Evolutionary conservation across 768 basidiomycete species (phyloP).

Genomic region (Lepiota brunneoincarnata): DNA sequence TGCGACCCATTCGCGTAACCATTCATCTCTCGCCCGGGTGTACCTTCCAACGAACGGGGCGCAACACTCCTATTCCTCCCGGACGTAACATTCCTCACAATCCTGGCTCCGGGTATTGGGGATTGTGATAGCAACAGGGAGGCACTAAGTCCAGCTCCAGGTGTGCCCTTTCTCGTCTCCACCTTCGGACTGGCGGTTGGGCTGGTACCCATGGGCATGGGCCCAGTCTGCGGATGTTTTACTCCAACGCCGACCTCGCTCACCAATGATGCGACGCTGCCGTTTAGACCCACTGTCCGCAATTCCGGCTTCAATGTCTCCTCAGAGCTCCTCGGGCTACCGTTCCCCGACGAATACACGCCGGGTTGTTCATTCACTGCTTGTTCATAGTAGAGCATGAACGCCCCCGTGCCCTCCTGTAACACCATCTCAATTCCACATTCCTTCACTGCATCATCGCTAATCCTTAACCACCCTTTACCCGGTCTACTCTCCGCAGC

Average conservation of each 20-base stretch:
- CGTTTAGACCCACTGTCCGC: slow-evolving; percentile 41
- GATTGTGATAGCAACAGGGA: slow-evolving; percentile 7
- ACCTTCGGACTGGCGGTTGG: slow-evolving; percentile 20
- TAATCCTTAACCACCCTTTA: slow-evolving; percentile 83
- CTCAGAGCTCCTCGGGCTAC: slow-evolving; percentile 43
- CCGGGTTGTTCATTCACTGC: slow-evolving; percentile 29
- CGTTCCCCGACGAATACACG: slow-evolving; percentile 19
- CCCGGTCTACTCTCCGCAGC: slow-evolving; percentile 40
- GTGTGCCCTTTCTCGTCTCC: slow-evolving; percentile 18
- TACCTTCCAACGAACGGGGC: not conserved
- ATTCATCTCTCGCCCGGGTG: slow-evolving; percentile 23
- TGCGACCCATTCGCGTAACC: slow-evolving; percentile 1
- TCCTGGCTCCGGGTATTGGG: slow-evolving; percentile 28
- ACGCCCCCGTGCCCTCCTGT: slow-evolving; percentile 69
- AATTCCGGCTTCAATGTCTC: slow-evolving; percentile 62
- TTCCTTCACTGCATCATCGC: slow-evolving; percentile 80
- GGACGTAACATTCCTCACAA: slow-evolving; percentile 53
- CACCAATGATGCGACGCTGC: slow-evolving; percentile 45
- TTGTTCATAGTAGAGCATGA: slow-evolving; percentile 95
- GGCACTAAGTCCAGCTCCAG: slow-evolving; percentile 6
- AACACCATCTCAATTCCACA: slow-evolving; percentile 74
- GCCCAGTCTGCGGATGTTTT: slow-evolving; percentile 13
- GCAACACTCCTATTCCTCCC: slow-evolving; percentile 36
- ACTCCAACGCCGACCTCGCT: slow-evolving; percentile 42
- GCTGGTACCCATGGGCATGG: not conserved